Base-by-base conservation (phyloP, 805 yeast species). In the Metschnikowia lunata region DNA sequence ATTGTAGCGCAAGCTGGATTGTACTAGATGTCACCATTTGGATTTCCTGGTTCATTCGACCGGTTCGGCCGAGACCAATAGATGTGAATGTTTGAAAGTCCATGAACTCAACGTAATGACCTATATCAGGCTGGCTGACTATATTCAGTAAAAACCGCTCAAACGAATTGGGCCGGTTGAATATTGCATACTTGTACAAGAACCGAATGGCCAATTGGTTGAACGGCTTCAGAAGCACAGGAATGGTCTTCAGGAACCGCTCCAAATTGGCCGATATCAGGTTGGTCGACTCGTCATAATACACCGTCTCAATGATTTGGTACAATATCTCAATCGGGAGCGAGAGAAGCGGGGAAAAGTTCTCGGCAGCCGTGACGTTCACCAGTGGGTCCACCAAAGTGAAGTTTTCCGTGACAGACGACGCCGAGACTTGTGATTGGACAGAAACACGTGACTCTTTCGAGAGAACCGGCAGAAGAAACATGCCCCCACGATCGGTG, bases 41-140 rank as follows among this genome's bases (percentile, higher is more conserved):
- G 54, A 89, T 89, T 63, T 86, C 95, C 62, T 79, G 83, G 65
- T 86, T 90, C 96, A 89, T 89, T 54, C 83, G 76, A 9, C 86
- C 88, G 0, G 97, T 85, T 51, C 97, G 72, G 2, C 97, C 97
- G 38, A 89, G 72, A 0, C 97, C 97, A 39, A 90, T 82, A 0
- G 91, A 83, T 1, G 97, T 88, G 63, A 89, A 84, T 54, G 86
- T 91, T 57, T 86, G 85, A 56, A 89, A 90, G 66, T 89, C 97
- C 54, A 90, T 76, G 41, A 83, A 80, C 54, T 82, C 80, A 15
- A 87, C 91, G 50, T 76, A 78, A 47, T 72, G 76, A 13, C 84
- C 83, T 38, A 82, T 64, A 35, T 69, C 64, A 2, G 70, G 66
- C 36, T 59, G 56, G n/a, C 63, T 56, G 36, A 70, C 63, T 31